A percentile compares a stretch with the other conserved stretches of the same genome.
These are phyloP conservation scores for Beauveria sp. DNA, from an alignment of 2,329 filamentous ascomycete species.

Conservation along the genomic window DNA sequence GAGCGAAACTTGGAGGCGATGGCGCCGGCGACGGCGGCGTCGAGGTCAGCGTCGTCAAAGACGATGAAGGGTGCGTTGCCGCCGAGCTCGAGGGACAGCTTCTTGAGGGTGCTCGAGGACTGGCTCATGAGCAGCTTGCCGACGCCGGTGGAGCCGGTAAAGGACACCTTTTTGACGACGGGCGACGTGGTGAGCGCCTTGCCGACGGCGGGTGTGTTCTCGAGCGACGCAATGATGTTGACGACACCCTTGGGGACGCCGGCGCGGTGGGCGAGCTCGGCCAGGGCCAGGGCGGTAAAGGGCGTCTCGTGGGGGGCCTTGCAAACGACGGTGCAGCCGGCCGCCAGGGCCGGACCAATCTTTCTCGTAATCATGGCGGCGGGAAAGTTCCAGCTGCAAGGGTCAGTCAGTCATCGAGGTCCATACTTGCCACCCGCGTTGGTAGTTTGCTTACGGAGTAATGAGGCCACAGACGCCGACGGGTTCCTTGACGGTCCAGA, in stretches of 20 bases:
- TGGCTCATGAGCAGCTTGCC: conserved; percentile 83
- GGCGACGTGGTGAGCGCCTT: conserved; percentile 64
- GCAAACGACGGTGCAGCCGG: conserved; percentile 89
- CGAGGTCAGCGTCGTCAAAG: conserved; percentile 89
- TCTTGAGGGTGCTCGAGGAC: conserved; percentile 75
- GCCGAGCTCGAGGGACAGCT: conserved; percentile 78
- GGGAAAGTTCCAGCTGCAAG: conserved; percentile 72
- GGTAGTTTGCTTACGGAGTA: conserved; percentile 47
- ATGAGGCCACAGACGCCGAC: conserved; percentile 78
- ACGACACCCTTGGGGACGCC: conserved; percentile 87
- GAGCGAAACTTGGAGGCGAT: conserved; percentile 87
- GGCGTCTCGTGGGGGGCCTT: conserved; percentile 92
- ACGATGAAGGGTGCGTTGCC: conserved; percentile 96
- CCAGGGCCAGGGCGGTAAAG: conserved; percentile 79
- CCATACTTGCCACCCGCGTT: no score
- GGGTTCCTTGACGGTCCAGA: conserved; percentile 74
- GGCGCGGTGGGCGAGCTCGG: conserved; percentile 77
- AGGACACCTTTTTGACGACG: conserved; percentile 81
- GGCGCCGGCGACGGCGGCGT: conserved; percentile 74
- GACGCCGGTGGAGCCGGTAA: conserved; percentile 72
- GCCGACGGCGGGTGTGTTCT: conserved; percentile 76
- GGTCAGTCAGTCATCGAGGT: neutral
- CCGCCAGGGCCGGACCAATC: conserved; percentile 69
- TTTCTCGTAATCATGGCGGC: conserved; percentile 69
- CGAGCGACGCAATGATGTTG: conserved; percentile 74